A percentile compares a stretch with the other conserved stretches of the same genome.
Conservation (phyloP, 1,139 yeast genomes). For the Suhomyces bokatorum region DNA sequence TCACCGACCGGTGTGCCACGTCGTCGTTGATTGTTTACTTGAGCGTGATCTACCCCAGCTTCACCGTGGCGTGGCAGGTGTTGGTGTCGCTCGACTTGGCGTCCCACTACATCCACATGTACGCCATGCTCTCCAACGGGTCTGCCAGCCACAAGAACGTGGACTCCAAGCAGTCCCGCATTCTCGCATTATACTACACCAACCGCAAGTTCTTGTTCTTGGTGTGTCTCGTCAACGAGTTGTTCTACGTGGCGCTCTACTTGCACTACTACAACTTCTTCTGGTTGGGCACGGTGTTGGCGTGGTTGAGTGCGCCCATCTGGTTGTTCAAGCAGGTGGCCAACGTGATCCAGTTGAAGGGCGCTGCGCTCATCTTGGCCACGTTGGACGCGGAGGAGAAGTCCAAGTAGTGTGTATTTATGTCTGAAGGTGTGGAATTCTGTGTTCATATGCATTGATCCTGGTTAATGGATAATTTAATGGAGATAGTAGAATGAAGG, state of each 20-base stretch:
- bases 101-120: slow-evolving; percentile 98
- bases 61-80: slow-evolving; percentile 73
- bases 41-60: slow-evolving; percentile 73
- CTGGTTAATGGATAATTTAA: too few species aligned
- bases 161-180: slow-evolving; percentile 65
- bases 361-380: slow-evolving; percentile 84
- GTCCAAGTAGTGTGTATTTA: slow-evolving; percentile 18
- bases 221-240: slow-evolving; percentile 90
- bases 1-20: slow-evolving; percentile 96
- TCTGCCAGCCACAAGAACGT: slow-evolving; percentile 83
- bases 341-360: slow-evolving; percentile 81
- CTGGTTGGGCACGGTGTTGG: slow-evolving; percentile 69
- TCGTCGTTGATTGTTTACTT: slow-evolving; percentile 85
- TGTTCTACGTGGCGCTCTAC: slow-evolving; percentile 88
- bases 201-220: slow-evolving; percentile 79
- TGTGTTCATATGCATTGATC: too few species aligned
- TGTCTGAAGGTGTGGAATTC: too few species aligned
- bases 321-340: slow-evolving; percentile 92
- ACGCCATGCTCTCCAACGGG: slow-evolving; percentile 83
- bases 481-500: too few species aligned
- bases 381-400: slow-evolving; percentile 71
- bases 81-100: slow-evolving; percentile 87
- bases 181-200: slow-evolving; percentile 83
- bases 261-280: slow-evolving; percentile 65
- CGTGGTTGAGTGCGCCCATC: slow-evolving; percentile 71